A percentile compares a stretch with the other conserved stretches of the same genome.
Conservation (phyloP, 331 rosid species). For the Telfairia occidentalis region DNA sequence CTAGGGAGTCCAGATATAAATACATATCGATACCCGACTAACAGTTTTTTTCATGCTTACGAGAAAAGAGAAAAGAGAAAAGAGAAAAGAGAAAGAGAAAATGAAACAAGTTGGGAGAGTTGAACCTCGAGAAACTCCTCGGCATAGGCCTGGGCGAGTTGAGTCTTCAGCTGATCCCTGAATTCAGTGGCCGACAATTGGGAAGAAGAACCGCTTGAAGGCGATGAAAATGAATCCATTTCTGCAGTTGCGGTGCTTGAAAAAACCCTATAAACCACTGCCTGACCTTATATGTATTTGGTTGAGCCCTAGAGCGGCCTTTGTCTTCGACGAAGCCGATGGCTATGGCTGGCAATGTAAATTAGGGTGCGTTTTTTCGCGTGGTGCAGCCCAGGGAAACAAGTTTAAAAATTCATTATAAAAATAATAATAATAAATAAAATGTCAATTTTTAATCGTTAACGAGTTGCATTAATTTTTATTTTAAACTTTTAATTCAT, state of each 20-base stretch:
- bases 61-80: neutral
- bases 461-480: too few species aligned
- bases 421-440: too few species aligned
- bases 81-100: too few species aligned
- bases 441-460: too few species aligned
- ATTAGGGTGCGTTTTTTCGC: neutral
- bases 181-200: constrained; percentile 46
- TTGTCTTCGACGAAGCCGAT: neutral
- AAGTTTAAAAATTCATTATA: too few species aligned
- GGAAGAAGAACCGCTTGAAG: constrained; percentile 38
- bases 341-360: neutral
- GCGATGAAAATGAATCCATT: constrained; percentile 79
- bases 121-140: constrained; percentile 89
- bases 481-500: too few species aligned
- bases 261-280: constrained; percentile 9
- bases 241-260: neutral
- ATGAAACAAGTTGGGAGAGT: neutral
- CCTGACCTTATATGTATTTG: neutral
- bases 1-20: neutral
- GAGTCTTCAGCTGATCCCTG: constrained; percentile 62
- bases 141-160: constrained; percentile 84
- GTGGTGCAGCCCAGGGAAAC: neutral
- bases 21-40: too few species aligned
- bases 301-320: neutral
- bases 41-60: too few species aligned